Evolutionary conservation across 805 yeast genomes (phyloP), one percentile per base, ranked within the genome.

Genomic region (Ogataea ganodermae): DNA sequence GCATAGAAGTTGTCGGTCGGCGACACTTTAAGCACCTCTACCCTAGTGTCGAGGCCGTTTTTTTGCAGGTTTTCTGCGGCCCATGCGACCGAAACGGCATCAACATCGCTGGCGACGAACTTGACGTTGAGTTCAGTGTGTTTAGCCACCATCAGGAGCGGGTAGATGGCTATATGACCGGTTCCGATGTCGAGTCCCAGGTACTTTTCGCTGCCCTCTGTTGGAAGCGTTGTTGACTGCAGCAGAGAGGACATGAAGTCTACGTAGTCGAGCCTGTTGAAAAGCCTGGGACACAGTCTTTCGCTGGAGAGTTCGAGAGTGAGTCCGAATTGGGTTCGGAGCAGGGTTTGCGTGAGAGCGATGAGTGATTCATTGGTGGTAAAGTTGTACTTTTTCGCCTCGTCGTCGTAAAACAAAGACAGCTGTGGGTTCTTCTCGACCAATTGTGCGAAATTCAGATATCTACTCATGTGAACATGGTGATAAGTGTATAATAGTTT

Each of bases 151-250:
- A 67, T 76, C 26, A 79, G 49, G 1, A 78, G 45, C 2, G 80
- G 73, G 55, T 78, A 78, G 1, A 78, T 72, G 3, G 74, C 74
- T 33, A 72, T 63, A 18, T 74, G 72, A 1, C 83, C 82, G 0
- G 78, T 73, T 1, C 83, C 83, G 14, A 76, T 63, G 50, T 76
- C 80, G n/a, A 74, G 42, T 1, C 71, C 74, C 14, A 31, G 33
- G n/a, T 49, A 45, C n/a, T 35, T 28, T 10, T 7, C 13, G 13
- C 3, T 14, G 14, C 33, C 27, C 20, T 14, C 12, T 9, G 22
- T 16, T 5, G 51, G 36, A 4, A 41, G 18, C 1, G 20, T 6
- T 4, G 51, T 45, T 10, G 42, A 30, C 4, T 26, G 14, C 24
- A 57, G 20, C 30, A 62, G 35, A 0, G 42, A 26, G 13, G 42